Evolutionary conservation across 1,284 basidiomycete species (phyloP), one percentile per base, ranked within the genome.

Genomic region (Pisolithus thermaeus): DNA sequence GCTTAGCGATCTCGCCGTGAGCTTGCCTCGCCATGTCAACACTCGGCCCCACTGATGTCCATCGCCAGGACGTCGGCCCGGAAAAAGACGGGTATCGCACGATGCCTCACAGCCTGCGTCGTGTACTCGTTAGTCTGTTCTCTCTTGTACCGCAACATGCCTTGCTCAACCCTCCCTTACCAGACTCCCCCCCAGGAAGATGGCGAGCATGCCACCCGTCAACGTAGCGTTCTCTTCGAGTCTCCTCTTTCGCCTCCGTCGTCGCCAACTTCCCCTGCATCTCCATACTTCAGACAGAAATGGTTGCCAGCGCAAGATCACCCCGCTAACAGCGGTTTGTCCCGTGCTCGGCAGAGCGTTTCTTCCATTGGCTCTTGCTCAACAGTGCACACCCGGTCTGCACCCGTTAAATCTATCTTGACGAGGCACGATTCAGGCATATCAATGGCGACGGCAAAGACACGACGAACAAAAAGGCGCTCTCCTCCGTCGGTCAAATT

Each of bases 401-500:
- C 44, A 25, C 64, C 54, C 16, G 46, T 65, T 43, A 69, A 63
- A 45, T 67, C 65, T 3, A 70, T 67, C 37, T 65, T 67, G 45
- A 52, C 68, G n/a, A 61, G 67, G 42, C 66, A 64, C 44, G 64
- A 66, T 38, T 70, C 64, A 35, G 66, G 67, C 46, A 44, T 70
- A 44, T 67, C 67, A 27, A 63, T 67, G 56, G 57, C 57, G 46
- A 67, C 70, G 25, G 67, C 63, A 42, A 52, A 49, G 42, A 58
- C 56, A 16, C 54, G 61, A 37, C 57, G 68, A 11, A 64, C 58
- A 50, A 70, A 60, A 55, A 67, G 56, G 37, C 68, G 67, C 8
- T 66, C 68, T 6, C 59, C 72, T 8, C 61, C 71, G 1, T 76
- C 73, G 18, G 74, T 75, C 22, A 75, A 75, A 58, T 75, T 74